Percentiles rank a stretch among this genome's conserved stretches.
Conservation (phyloP, 2,329 filamentous ascomycete species). For the Penicillium sp. region DNA sequence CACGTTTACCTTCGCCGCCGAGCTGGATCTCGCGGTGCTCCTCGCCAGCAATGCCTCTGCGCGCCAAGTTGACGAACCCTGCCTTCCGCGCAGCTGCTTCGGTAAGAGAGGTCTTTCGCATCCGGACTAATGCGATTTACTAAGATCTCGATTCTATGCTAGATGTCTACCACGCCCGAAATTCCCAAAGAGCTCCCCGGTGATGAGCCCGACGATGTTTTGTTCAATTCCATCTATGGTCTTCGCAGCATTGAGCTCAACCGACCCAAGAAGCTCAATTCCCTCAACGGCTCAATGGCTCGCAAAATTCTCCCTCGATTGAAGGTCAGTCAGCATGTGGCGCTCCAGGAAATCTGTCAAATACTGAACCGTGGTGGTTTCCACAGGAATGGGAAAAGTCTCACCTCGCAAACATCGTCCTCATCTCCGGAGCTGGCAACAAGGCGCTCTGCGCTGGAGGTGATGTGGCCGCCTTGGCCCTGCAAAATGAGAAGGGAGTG, state of each 20-base stretch:
- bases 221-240: conserved; percentile 87
- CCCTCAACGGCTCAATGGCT: conserved; percentile 91
- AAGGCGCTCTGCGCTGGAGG: conserved; percentile 92
- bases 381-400: conserved; percentile 86
- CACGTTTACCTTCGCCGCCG: conserved; percentile 47
- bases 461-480: conserved; percentile 79
- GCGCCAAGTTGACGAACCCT: conserved; percentile 71
- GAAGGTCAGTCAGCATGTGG: conserved; percentile 49
- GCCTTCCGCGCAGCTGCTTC: conserved; percentile 57
- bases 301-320: conserved; percentile 89
- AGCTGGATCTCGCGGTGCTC: conserved; percentile 52
- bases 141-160: conserved; percentile 23
- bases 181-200: conserved; percentile 60
- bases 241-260: conserved; percentile 93
- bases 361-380: conserved; percentile 18
- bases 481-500: conserved; percentile 67
- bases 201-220: conserved; percentile 85
- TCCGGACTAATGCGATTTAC: not conserved
- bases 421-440: conserved; percentile 86
- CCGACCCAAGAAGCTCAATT: conserved; percentile 87
- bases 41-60: conserved; percentile 71
- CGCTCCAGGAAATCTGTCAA: conserved; percentile 6
- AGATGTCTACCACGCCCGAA: conserved; percentile 50
- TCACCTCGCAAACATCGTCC: conserved; percentile 85
- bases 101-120: conserved; percentile 46